Evolutionary conservation across 176 grass and related monocot genomes (phyloP).

Genomic region (Rhynchospora breviuscula): DNA sequence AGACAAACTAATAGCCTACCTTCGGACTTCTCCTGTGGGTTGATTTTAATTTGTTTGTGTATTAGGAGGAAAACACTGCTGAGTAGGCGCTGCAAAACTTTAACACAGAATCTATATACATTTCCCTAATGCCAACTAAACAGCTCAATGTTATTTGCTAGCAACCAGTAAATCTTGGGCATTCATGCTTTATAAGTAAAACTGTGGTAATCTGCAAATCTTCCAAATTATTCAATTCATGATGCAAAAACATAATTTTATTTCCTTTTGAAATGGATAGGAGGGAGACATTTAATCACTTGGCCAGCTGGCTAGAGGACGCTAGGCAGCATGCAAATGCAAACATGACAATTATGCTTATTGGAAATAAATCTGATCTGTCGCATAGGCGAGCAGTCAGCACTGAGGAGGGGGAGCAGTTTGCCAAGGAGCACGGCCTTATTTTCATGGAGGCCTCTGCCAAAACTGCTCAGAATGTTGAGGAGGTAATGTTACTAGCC

Average conservation of each 20-base stretch:
- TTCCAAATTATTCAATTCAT: not conserved
- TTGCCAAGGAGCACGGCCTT: slow-evolving; percentile 48
- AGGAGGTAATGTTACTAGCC: slow-evolving; percentile 34
- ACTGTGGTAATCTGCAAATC: not conserved
- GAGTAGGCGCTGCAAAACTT: not conserved
- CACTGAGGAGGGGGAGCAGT: slow-evolving; percentile 54
- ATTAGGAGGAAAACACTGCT: not conserved
- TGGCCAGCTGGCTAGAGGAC: slow-evolving; percentile 49
- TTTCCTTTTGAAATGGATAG: slow-evolving; percentile 5
- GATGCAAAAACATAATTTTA: not conserved
- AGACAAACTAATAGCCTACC: not conserved
- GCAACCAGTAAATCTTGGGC: not conserved
- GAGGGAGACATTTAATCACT: slow-evolving; percentile 62
- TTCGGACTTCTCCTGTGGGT: not conserved
- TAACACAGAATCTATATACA: not conserved
- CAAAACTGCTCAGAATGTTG: slow-evolving; percentile 50
- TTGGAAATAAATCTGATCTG: slow-evolving; percentile 56
- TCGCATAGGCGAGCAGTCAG: slow-evolving; percentile 42
- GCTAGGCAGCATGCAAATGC: slow-evolving; percentile 46
- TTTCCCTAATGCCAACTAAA: not conserved
- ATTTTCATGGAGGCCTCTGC: slow-evolving; percentile 61
- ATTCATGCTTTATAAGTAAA: not conserved
- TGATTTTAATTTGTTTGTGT: not conserved
- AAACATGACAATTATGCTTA: slow-evolving; percentile 60
- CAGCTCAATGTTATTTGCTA: not conserved